Evolutionary conservation across 768 basidiomycete genomes (phyloP).

Genomic region (Sarcomyxa edulis): DNA sequence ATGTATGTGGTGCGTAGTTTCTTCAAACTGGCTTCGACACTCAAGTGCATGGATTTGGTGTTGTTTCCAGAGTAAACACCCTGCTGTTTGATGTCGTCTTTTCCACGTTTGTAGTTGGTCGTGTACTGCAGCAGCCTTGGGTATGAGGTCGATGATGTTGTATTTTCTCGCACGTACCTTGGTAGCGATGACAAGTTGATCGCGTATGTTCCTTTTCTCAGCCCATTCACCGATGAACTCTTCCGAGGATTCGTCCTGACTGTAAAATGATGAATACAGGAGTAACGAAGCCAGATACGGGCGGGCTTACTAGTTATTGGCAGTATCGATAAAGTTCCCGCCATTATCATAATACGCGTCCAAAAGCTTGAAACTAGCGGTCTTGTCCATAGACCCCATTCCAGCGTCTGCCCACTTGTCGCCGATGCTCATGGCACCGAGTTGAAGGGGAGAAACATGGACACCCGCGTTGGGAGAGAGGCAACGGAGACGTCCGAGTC

Average conservation of each 20-base stretch:
- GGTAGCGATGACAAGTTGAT: constrained; percentile 32
- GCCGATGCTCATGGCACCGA: constrained; percentile 46
- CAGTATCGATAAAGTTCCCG: constrained; percentile 38
- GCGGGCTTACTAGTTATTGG: constrained; percentile 31
- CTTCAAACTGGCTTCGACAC: constrained; percentile 37
- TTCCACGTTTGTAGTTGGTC: constrained; percentile 20
- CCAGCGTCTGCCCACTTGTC: constrained; percentile 28
- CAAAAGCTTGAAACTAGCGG: constrained; percentile 32
- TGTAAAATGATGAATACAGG: too few species aligned
- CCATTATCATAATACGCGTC: constrained; percentile 33
- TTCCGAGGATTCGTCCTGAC: constrained; percentile 32
- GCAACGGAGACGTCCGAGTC: constrained; percentile 32
- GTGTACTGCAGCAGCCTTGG: constrained; percentile 21
- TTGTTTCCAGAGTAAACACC: constrained; percentile 43
- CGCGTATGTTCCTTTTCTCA: constrained; percentile 27
- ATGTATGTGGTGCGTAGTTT: constrained; percentile 41
- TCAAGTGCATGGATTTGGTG: constrained; percentile 35
- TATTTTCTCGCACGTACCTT: too few species aligned
- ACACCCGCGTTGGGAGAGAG: constrained; percentile 36
- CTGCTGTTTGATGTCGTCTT: constrained; percentile 23
- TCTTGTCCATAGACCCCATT: constrained; percentile 30
- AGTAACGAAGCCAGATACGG: too few species aligned
- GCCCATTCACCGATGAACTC: constrained; percentile 40
- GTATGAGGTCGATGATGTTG: not conserved
- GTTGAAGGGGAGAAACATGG: constrained; percentile 41